These are phyloP conservation scores for Lasiodiplodia gonubiensis DNA, from an alignment of 2,329 filamentous ascomycete species.

Conservation along the genomic window DNA sequence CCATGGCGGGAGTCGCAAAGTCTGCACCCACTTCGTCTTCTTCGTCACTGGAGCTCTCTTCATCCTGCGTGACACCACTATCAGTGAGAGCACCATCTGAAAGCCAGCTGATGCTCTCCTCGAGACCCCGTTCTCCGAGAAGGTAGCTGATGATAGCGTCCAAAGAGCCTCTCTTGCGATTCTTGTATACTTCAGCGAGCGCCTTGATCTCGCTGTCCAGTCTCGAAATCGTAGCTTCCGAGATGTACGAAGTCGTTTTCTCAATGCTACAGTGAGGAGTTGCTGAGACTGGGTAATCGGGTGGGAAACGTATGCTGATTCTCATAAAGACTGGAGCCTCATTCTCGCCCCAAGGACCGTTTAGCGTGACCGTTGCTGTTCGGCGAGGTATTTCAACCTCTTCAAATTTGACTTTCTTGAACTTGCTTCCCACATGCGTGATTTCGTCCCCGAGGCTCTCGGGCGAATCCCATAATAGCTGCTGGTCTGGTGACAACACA, in stretches of 20 bases:
- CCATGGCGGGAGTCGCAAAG: constrained; percentile 51
- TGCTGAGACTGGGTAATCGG: constrained; percentile 58
- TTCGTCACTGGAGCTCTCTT: constrained; percentile 84
- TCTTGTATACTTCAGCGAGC: constrained; percentile 62
- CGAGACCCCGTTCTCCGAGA: constrained; percentile 62
- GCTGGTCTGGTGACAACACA: constrained; percentile 29
- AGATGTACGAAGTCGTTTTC: constrained; percentile 61
- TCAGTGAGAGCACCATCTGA: constrained; percentile 64
- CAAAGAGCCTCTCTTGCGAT: constrained; percentile 61
- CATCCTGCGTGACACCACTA: constrained; percentile 47
- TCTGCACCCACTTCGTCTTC: constrained; percentile 62
- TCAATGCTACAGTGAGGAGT: constrained; percentile 61
- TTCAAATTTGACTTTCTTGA: constrained; percentile 66
- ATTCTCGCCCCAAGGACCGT: constrained; percentile 64
- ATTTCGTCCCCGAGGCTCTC: constrained; percentile 66
- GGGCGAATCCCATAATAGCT: constrained; percentile 41
- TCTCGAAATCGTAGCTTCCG: constrained; percentile 55
- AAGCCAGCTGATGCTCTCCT: constrained; percentile 60
- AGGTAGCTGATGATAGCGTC: constrained; percentile 67
- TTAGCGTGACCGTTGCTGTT: constrained; percentile 61
- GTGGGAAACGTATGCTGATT: constrained; percentile 64
- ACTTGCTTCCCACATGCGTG: constrained; percentile 64
- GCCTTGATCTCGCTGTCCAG: constrained; percentile 58
- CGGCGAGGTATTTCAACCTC: constrained; percentile 61
- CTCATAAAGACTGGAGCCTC: constrained; percentile 61